Evolutionary conservation across 495 filamentous ascomycete species (phyloP).

Genomic region (Hypoxylon perforatum): DNA sequence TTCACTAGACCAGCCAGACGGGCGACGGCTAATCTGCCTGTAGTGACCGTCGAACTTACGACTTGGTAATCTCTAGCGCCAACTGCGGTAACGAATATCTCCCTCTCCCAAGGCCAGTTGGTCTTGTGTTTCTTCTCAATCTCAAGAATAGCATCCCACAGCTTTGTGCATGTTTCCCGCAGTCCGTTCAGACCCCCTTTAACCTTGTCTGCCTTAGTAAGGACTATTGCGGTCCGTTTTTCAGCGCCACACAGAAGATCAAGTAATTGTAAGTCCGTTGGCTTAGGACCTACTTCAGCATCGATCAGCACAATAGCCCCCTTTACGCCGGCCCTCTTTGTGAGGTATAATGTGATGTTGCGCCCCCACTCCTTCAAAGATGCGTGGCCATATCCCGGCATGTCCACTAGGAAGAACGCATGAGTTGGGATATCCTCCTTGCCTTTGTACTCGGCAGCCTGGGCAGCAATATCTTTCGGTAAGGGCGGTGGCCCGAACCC

Average conservation of each 20-base stretch:
- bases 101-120: constrained; percentile 57
- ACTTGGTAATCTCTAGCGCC: constrained; percentile 45
- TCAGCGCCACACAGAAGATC: constrained; percentile 67
- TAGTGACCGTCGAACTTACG: constrained; percentile 43
- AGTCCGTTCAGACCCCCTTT: constrained; percentile 44
- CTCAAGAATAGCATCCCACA: constrained; percentile 51
- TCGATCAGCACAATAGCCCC: constrained; percentile 89
- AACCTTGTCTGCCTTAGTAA: constrained; percentile 82
- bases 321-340: constrained; percentile 75
- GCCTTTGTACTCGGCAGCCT: constrained; percentile 46
- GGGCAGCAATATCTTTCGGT: constrained; percentile 28
- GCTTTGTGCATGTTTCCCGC: constrained; percentile 47
- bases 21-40: constrained; percentile 53
- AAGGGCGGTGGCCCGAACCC: constrained; percentile 67
- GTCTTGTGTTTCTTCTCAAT: constrained; percentile 48
- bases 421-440: constrained; percentile 63
- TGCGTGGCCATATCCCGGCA: constrained; percentile 92
- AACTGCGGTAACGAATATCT: constrained; percentile 62
- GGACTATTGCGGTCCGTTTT: constrained; percentile 79
- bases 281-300: constrained; percentile 81
- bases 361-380: constrained; percentile 82
- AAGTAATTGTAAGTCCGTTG: constrained; percentile 74
- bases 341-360: constrained; percentile 88
- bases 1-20: constrained; percentile 52
- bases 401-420: constrained; percentile 79